These are phyloP conservation scores for Parascedosporium putredinis DNA, from an alignment of 2,329 filamentous ascomycete species.

Conservation along the genomic window DNA sequence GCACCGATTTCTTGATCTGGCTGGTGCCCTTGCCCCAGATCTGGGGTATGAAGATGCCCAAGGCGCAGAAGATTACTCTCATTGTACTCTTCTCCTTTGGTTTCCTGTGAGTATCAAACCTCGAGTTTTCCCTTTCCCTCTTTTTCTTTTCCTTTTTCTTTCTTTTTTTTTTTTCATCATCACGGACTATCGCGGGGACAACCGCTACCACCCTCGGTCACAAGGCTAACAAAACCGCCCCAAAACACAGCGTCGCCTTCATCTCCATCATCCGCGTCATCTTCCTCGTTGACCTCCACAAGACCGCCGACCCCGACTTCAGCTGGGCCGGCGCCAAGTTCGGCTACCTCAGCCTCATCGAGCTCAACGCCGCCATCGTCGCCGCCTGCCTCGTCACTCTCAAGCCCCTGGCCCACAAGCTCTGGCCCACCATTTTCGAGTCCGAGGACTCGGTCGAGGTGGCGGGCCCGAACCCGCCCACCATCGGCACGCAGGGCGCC, in stretches of 20 bases:
- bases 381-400: neutral
- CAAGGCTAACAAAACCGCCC: neutral
- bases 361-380: conserved; percentile 1
- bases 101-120: conserved; percentile 9
- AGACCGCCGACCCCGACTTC: neutral
- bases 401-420: neutral
- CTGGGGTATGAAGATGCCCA: conserved; percentile 9
- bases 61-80: conserved; percentile 7
- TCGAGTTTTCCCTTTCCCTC: neutral
- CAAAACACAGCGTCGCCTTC: neutral
- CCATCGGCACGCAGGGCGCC: neutral
- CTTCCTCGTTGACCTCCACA: neutral
- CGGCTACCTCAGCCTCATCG: neutral
- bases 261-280: conserved; percentile 3
- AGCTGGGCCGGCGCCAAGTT: neutral
- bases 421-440: neutral
- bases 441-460: neutral
- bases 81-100: conserved; percentile 10
- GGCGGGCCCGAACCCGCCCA: neutral
- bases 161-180: too few relatives aligned
- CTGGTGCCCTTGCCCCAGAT: conserved; percentile 8
- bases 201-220: too few relatives aligned
- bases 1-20: conserved; percentile 10
- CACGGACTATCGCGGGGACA: too few relatives aligned
- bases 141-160: too few relatives aligned